Conservation (phyloP, 495 filamentous ascomycete species). For the Neurospora sp. region DNA sequence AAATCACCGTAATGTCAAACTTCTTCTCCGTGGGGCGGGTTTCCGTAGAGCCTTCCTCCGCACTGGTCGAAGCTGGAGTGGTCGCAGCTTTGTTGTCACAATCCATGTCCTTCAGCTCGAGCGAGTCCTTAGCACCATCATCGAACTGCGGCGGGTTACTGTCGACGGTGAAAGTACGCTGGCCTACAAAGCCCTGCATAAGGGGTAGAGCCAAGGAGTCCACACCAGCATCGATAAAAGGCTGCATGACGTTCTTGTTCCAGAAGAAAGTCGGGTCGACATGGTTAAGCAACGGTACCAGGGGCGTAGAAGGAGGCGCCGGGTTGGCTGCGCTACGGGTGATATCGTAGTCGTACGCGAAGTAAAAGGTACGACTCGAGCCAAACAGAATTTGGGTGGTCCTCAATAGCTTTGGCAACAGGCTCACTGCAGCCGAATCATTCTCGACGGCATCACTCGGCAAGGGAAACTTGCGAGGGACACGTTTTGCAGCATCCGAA, state of each 20-base stretch:
- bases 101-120: conserved; percentile 29
- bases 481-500: conserved; percentile 1
- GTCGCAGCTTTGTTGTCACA: conserved; percentile 7
- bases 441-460: conserved; percentile 25
- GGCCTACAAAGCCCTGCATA: conserved; percentile 92
- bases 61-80: conserved; percentile 7
- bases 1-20: conserved; percentile 78
- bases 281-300: conserved; percentile 53
- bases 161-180: conserved; percentile 64
- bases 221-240: conserved; percentile 62
- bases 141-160: conserved; percentile 33
- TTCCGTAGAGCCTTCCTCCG: conserved; percentile 15
- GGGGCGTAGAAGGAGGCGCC: conserved; percentile 20
- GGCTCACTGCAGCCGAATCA: conserved; percentile 20
- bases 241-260: conserved; percentile 67
- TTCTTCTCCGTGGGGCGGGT: conserved; percentile 29
- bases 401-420: conserved; percentile 75
- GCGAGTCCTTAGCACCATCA: conserved; percentile 26
- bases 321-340: conserved; percentile 52
- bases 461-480: conserved; percentile 11
- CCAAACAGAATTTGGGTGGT: conserved; percentile 73
- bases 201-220: conserved; percentile 64
- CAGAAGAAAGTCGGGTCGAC: conserved; percentile 86
- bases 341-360: conserved; percentile 84
- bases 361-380: conserved; percentile 77